These are phyloP conservation scores for Torrubiella hemipterigena DNA, from an alignment of 2,329 filamentous ascomycete genomes.

Conservation along the genomic window DNA sequence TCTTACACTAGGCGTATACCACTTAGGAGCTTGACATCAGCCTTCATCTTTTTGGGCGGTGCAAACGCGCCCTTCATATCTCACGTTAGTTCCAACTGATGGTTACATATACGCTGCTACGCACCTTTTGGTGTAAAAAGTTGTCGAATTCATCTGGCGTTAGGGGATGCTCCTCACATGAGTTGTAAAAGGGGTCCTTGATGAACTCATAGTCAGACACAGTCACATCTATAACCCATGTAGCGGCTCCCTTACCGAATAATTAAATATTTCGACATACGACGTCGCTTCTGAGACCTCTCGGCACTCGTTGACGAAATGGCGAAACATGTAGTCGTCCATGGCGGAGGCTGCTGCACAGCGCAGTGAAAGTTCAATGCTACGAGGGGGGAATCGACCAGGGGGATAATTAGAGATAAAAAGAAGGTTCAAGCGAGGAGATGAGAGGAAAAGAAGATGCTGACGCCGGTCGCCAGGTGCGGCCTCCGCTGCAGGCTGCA, in stretches of 20 bases:
- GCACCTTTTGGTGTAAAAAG: conserved; percentile 37
- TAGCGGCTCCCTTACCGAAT: conserved; percentile 30
- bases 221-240: not conserved
- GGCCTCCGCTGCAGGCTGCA: no score
- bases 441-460: no score
- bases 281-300: conserved; percentile 38
- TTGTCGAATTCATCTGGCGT: conserved; percentile 45
- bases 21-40: conserved; percentile 32
- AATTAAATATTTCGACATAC: conserved; percentile 48
- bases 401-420: no score
- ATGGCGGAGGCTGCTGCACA: conserved; percentile 22
- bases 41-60: conserved; percentile 26
- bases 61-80: conserved; percentile 38
- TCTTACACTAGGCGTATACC: conserved; percentile 45
- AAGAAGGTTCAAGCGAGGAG: no score
- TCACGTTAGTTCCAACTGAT: not conserved
- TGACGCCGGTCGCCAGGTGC: no score
- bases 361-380: no score
- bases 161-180: conserved; percentile 37
- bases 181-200: conserved; percentile 38
- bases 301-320: conserved; percentile 33
- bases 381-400: no score
- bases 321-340: conserved; percentile 47
- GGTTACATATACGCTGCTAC: conserved; percentile 10
- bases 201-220: not conserved